Conservation (phyloP, 495 filamentous ascomycete species). For the Penicillium daleae region DNA sequence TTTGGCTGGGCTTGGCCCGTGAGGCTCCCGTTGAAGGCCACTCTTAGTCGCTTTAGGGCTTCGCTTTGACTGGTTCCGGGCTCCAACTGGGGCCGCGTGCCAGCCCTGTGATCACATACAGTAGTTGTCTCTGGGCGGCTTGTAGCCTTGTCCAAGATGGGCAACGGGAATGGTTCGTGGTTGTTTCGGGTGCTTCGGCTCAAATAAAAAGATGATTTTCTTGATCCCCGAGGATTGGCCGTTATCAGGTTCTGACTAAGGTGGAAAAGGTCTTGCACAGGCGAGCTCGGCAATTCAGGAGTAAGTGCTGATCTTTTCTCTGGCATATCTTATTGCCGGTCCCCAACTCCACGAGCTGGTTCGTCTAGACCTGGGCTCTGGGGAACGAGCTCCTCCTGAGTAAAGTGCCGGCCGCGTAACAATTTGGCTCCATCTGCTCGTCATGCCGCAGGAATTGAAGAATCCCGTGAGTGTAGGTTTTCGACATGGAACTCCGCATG, state of each 20-base stretch:
- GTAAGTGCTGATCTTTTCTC: slow-evolving; percentile 6
- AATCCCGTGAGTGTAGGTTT: not conserved
- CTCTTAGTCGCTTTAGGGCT: not conserved
- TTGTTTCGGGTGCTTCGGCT: slow-evolving; percentile 6
- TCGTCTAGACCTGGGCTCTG: not conserved
- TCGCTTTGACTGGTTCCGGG: not conserved
- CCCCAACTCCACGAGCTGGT: not conserved
- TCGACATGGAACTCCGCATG: not conserved
- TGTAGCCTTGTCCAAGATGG: not conserved
- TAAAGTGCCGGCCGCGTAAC: not conserved
- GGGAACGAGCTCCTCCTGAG: not conserved
- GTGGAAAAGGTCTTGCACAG: not conserved
- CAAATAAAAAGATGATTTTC: not conserved
- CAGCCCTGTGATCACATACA: slow-evolving; percentile 1
- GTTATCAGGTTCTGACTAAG: slow-evolving; percentile 1
- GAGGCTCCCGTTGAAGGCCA: slow-evolving; percentile 25
- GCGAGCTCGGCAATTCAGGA: slow-evolving; percentile 14
- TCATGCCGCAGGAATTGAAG: not conserved
- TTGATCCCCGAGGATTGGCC: slow-evolving; percentile 3
- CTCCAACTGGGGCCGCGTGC: not conserved
- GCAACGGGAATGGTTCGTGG: not conserved
- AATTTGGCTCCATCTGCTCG: not conserved
- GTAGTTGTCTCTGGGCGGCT: slow-evolving; percentile 3
- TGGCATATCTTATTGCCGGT: not conserved
- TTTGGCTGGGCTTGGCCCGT: slow-evolving; percentile 7